A percentile compares a stretch with the other conserved stretches of the same genome.
Evolutionary conservation across 2,329 filamentous ascomycete species (phyloP).

Genomic region (Emericellopsis cladophorae): DNA sequence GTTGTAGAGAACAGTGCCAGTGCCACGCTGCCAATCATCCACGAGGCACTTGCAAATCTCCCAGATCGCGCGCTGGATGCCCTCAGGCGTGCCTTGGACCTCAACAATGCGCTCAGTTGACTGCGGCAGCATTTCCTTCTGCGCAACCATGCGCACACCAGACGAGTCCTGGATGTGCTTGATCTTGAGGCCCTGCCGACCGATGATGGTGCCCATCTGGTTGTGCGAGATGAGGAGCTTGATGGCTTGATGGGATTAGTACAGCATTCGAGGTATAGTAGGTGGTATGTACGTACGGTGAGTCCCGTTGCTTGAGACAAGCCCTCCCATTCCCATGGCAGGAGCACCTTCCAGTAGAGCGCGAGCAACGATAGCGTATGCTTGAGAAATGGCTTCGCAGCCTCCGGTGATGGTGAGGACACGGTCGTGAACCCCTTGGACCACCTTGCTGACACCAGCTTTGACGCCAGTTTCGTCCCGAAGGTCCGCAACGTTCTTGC

Average conservation of each 20-base stretch:
- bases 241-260: conserved; percentile 49
- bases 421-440: conserved; percentile 92
- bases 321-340: conserved; percentile 89
- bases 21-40: conserved; percentile 95
- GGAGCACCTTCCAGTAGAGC: conserved; percentile 87
- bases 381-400: conserved; percentile 77
- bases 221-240: conserved; percentile 98
- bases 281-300: conserved; percentile 52
- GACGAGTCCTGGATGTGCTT: conserved; percentile 98
- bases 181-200: conserved; percentile 92
- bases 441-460: conserved; percentile 96
- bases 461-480: conserved; percentile 97
- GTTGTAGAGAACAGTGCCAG: conserved; percentile 95
- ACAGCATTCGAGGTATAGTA: background rate
- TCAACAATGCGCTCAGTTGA: conserved; percentile 97
- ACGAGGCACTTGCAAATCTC: conserved; percentile 98
- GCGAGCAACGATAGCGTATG: conserved; percentile 86
- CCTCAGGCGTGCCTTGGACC: conserved; percentile 86
- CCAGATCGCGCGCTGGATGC: conserved; percentile 93
- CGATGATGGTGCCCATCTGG: conserved; percentile 99
- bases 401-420: conserved; percentile 91
- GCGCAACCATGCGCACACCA: conserved; percentile 95
- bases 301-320: conserved; percentile 77
- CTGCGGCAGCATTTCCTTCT: conserved; percentile 99
- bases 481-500: conserved; percentile 95